Percentiles rank a stretch among this genome's conserved stretches.
phyloP scores from a whole-genome alignment of 2,329 filamentous ascomycete species.

The Diaporthe longicolla region DNA sequence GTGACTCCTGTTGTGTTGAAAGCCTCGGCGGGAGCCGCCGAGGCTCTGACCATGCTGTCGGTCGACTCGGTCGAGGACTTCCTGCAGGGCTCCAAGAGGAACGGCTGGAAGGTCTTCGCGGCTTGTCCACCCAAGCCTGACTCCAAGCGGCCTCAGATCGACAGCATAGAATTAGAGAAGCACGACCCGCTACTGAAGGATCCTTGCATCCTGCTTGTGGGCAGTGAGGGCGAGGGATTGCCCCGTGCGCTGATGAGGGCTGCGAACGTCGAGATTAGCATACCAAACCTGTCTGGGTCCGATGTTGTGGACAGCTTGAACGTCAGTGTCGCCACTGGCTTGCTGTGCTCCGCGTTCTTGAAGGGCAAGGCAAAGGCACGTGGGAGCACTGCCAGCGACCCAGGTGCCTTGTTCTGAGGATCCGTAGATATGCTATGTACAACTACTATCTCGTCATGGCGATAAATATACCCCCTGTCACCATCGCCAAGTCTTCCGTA shows the following conservation, averaged over 20 bases:
- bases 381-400: not conserved
- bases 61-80: slow-evolving; percentile 79
- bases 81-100: slow-evolving; percentile 73
- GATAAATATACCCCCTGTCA: not conserved
- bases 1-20: slow-evolving; percentile 86
- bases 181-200: slow-evolving; percentile 67
- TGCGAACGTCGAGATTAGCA: slow-evolving; percentile 76
- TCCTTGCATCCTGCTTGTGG: slow-evolving; percentile 85
- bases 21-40: slow-evolving; percentile 88
- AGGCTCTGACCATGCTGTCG: slow-evolving; percentile 81
- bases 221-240: slow-evolving; percentile 84
- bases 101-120: slow-evolving; percentile 88
- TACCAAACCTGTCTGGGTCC: slow-evolving; percentile 68
- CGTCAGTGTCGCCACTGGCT: slow-evolving; percentile 87
- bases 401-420: slow-evolving; percentile 21
- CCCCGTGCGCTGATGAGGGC: slow-evolving; percentile 73
- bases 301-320: slow-evolving; percentile 89
- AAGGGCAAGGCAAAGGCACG: slow-evolving; percentile 53
- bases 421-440: not conserved
- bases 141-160: slow-evolving; percentile 59
- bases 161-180: slow-evolving; percentile 63
- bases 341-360: slow-evolving; percentile 81
- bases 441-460: not conserved
- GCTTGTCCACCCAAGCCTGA: slow-evolving; percentile 69
- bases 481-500: not conserved